phyloP scores from a whole-genome alignment of 192 early-diverging fungal species.

The Lunasporangiospora selenospora region DNA sequence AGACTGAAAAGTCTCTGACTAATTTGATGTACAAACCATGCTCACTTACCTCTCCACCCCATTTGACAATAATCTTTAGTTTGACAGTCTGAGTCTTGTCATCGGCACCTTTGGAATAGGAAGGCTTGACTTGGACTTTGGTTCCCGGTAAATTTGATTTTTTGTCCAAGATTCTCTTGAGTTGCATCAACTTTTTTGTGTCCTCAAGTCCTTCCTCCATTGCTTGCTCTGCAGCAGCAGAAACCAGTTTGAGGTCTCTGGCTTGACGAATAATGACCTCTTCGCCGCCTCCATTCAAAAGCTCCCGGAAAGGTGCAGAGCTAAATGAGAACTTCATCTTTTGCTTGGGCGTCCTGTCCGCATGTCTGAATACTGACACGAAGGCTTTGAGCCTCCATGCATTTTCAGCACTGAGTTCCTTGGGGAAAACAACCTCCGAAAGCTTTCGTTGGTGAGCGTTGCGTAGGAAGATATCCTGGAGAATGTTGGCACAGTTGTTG shows the following conservation, averaged over 20 bases:
- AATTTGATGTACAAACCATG: no score
- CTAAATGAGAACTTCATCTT: conserved; percentile 91
- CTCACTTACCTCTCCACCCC: conserved; percentile 82
- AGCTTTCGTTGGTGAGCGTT: conserved; percentile 64
- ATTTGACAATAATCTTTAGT: conserved; percentile 95
- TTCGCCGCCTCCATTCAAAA: conserved; percentile 72
- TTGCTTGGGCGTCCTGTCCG: conserved; percentile 98
- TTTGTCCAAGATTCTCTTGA: conserved; percentile 78
- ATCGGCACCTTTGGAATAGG: conserved; percentile 64
- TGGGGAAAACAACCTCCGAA: conserved; percentile 58
- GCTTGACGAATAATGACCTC: conserved; percentile 85
- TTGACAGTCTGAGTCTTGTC: conserved; percentile 58
- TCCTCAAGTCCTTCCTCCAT: conserved; percentile 63
- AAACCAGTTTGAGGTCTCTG: conserved; percentile 72
- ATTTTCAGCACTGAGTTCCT: conserved; percentile 72
- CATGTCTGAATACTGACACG: conserved; percentile 91
- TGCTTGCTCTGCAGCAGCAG: conserved; percentile 63
- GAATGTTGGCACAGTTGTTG: conserved; percentile 76
- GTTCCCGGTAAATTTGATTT: conserved; percentile 87
- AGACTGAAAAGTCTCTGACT: no score
- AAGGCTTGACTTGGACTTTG: conserved; percentile 92
- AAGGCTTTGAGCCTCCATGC: conserved; percentile 96
- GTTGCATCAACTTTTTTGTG: conserved; percentile 60
- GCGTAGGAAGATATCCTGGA: conserved; percentile 80
- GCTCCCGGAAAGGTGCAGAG: conserved; percentile 69